These are phyloP conservation scores for Mycena haematopus DNA, from an alignment of 768 basidiomycete genomes.

Conservation along the genomic window DNA sequence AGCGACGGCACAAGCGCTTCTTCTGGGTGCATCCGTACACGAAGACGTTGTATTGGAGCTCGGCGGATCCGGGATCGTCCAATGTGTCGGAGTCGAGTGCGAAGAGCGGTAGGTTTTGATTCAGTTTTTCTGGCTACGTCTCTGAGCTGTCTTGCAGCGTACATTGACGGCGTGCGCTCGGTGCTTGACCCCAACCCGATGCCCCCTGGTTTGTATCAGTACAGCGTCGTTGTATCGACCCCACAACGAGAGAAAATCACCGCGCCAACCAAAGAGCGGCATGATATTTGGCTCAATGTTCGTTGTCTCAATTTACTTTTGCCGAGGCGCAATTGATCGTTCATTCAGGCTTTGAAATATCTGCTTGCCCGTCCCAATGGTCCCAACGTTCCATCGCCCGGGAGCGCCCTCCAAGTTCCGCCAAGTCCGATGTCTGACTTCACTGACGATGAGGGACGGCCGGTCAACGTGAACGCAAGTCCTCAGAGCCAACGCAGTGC, in stretches of 20 bases:
- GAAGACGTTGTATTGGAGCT: constrained; percentile 96
- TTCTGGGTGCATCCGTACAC: constrained; percentile 99
- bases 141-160: constrained; percentile 58
- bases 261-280: constrained; percentile 92
- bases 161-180: constrained; percentile 89
- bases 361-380: constrained; percentile 77
- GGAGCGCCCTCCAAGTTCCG: constrained; percentile 44
- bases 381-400: constrained; percentile 46
- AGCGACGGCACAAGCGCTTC: constrained; percentile 91
- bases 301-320: constrained; percentile 33
- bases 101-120: constrained; percentile 84
- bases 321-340: constrained; percentile 14
- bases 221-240: constrained; percentile 92
- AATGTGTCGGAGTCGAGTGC: constrained; percentile 91
- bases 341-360: constrained; percentile 83
- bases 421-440: constrained; percentile 59
- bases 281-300: constrained; percentile 96
- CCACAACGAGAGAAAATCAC: constrained; percentile 97
- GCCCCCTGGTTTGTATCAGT: constrained; percentile 91
- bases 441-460: constrained; percentile 60
- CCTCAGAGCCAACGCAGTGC: constrained; percentile 79
- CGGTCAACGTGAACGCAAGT: constrained; percentile 51
- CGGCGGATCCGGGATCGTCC: constrained; percentile 89
- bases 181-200: constrained; percentile 96
- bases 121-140: constrained; percentile 18